Percentiles rank a stretch among this genome's conserved stretches.
Evolutionary conservation across 352 stramenopile genomes (phyloP).

Genomic region (Pelagophyceae sp.): DNA sequence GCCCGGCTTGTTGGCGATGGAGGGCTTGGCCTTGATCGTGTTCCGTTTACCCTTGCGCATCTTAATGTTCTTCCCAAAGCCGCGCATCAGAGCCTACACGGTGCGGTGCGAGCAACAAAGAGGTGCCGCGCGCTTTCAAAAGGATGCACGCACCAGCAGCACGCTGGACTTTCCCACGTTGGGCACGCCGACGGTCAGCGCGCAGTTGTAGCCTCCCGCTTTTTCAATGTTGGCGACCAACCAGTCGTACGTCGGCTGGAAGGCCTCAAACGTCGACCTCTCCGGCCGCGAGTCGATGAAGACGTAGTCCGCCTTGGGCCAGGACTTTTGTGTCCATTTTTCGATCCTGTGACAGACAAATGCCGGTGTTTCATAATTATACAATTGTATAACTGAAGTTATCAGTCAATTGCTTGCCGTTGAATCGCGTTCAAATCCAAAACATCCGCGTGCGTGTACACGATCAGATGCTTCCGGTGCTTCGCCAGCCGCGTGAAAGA

Average conservation of each 20-base stretch:
- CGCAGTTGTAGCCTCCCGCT: slow-evolving; percentile 13
- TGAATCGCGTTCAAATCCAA: slow-evolving; percentile 20
- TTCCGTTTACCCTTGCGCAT: neutral
- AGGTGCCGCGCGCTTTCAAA: no score
- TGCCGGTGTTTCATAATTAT: no score
- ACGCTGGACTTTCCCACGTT: slow-evolving; percentile 26
- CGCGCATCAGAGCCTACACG: slow-evolving; percentile 11
- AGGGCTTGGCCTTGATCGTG: neutral
- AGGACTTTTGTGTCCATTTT: slow-evolving; percentile 18
- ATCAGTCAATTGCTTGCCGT: no score
- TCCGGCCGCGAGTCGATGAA: slow-evolving; percentile 22
- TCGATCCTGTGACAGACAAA: no score
- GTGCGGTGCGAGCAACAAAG: neutral
- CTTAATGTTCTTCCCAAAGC: slow-evolving; percentile 19
- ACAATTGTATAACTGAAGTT: no score
- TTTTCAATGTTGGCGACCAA: slow-evolving; percentile 9
- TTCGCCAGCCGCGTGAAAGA: slow-evolving; percentile 29
- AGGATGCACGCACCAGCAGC: no score
- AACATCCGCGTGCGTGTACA: slow-evolving; percentile 28
- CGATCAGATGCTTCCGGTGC: slow-evolving; percentile 25
- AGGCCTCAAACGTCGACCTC: neutral
- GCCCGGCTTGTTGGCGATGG: slow-evolving; percentile 21
- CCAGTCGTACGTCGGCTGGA: neutral
- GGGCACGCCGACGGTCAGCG: slow-evolving; percentile 24
- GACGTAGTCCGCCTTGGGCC: slow-evolving; percentile 12